Base-by-base conservation (phyloP, 345 rosid species). In the Zanthoxylum bungeanum region DNA sequence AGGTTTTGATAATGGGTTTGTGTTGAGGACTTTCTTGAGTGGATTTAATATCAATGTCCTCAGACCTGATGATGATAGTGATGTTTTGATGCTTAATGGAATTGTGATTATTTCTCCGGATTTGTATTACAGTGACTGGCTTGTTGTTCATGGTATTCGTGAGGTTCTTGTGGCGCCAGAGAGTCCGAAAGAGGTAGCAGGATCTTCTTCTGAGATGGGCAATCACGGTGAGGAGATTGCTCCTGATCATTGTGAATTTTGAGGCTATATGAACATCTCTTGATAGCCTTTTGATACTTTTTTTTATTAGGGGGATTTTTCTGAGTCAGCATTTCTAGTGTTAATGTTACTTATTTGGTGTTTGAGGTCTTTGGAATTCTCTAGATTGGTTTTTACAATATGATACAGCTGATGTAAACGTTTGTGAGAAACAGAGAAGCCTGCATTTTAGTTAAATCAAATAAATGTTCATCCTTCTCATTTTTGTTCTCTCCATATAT, bases 131-230 rank as follows among this genome's bases (percentile, higher is more conserved):
- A 77, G 75, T 27, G 79, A 77, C 7, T 75, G 78, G 79, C 75
- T 86, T 36, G 77, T 68, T 52, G 65, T 84, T 72, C 90, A 84
- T 44, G 90, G 86, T 11, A 27, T 78, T 16, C 52, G 22, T 2
- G 73, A 68, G 21, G 44, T 69, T 40, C 74, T 81, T 37, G 60
- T 2, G 5, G 77, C 16, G 57, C 64, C 65, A 2, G 64, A 51
- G 66, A 67, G 30, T 37, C 49, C 36, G n/a, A 30, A 24, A 40
- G 64, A 34, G 27, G 17, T 17, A 10, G 25, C 49, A 10, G 60
- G 24, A 53, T 30, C 74, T 37, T 63, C 64, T 30, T 59, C 65
- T 36, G 16, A 66, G 19, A 40, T 14, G n/a, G 66, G 25, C 4
- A 22, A 59, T 9, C 16, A 66, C 28, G 12, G 4, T 37, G 50